Conservation (phyloP, 805 yeast genomes). For the Spathaspora girioi region DNA sequence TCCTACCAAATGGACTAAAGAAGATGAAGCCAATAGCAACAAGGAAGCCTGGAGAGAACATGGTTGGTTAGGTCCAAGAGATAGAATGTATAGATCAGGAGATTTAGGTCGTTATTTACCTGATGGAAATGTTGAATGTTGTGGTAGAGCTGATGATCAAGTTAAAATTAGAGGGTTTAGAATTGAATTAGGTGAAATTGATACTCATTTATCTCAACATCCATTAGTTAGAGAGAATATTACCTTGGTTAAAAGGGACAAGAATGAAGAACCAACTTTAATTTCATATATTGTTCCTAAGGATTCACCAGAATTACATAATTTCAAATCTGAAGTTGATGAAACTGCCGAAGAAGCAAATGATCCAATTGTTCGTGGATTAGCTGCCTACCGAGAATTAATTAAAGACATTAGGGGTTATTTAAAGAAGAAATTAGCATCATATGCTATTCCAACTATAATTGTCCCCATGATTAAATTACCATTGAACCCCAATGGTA, state of each 20-base stretch:
- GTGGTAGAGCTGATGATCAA: conserved; percentile 99
- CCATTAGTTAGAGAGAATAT: conserved; percentile 88
- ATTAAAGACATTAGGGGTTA: conserved; percentile 79
- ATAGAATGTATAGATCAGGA: conserved; percentile 93
- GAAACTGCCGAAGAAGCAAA: conserved; percentile 39
- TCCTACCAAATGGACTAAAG: conserved; percentile 55
- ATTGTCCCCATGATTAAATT: conserved; percentile 82
- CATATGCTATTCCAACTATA: conserved; percentile 89
- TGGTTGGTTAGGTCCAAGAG: conserved; percentile 90
- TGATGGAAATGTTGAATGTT: conserved; percentile 96
- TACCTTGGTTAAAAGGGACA: conserved; percentile 87
- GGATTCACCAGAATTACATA: conserved; percentile 40
- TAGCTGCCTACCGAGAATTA: conserved; percentile 70
- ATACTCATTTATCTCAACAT: conserved; percentile 94
- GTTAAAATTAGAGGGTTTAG: conserved; percentile 98
- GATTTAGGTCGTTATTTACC: conserved; percentile 96
- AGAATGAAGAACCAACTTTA: conserved; percentile 87
- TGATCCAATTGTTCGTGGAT: conserved; percentile 73
- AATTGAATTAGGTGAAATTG: conserved; percentile 97
- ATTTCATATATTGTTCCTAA: conserved; percentile 89
- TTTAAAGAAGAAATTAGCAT: conserved; percentile 83
- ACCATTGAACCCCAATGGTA: conserved; percentile 97
- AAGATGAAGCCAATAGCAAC: conserved; percentile 45
- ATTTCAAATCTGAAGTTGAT: conserved; percentile 49
- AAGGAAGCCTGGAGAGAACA: conserved; percentile 67